Percentiles rank a stretch among this genome's conserved stretches.
phyloP scores from a whole-genome alignment of 2,329 filamentous ascomycete genomes.

The Capronia americana region DNA sequence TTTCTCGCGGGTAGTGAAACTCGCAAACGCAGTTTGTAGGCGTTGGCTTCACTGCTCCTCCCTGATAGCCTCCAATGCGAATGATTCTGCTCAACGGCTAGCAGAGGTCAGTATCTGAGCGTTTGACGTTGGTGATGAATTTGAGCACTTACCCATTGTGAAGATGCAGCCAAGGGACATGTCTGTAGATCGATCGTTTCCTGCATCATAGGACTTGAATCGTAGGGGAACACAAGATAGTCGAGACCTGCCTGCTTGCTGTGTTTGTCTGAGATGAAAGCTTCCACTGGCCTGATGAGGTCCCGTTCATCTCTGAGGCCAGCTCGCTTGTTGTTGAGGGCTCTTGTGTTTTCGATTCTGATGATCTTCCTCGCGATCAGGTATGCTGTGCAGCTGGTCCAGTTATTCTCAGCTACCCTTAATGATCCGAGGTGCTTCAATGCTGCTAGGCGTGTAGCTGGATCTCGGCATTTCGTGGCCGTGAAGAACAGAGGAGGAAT shows the following conservation, averaged over 20 bases:
- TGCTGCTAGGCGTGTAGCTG: conserved; percentile 21
- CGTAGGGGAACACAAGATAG: conserved; percentile 26
- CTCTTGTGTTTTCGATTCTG: conserved; percentile 25
- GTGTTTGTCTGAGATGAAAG: conserved; percentile 25
- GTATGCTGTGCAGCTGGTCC: conserved; percentile 35
- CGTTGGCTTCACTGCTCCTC: conserved; percentile 17
- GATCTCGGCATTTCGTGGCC: conserved; percentile 34
- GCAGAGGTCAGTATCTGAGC: not conserved
- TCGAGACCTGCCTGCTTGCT: conserved; percentile 21
- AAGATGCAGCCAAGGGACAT: conserved; percentile 16
- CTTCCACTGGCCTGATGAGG: conserved; percentile 31
- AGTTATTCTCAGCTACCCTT: conserved; percentile 27
- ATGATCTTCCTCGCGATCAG: conserved; percentile 33
- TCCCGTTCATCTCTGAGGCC: conserved; percentile 20
- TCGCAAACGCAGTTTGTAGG: conserved; percentile 21
- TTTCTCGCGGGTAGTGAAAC: conserved; percentile 5
- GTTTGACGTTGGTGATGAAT: not conserved
- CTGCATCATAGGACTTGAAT: conserved; percentile 18
- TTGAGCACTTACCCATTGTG: conserved; percentile 24
- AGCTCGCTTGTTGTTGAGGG: conserved; percentile 18
- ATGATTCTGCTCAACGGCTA: conserved; percentile 28
- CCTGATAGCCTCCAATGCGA: conserved; percentile 33
- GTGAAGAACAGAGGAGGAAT: conserved; percentile 37
- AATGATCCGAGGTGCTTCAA: conserved; percentile 23
- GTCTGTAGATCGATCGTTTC: conserved; percentile 26